Evolutionary conservation across 2,329 filamentous ascomycete genomes (phyloP).

Genomic region (Blastomyces percursus): DNA sequence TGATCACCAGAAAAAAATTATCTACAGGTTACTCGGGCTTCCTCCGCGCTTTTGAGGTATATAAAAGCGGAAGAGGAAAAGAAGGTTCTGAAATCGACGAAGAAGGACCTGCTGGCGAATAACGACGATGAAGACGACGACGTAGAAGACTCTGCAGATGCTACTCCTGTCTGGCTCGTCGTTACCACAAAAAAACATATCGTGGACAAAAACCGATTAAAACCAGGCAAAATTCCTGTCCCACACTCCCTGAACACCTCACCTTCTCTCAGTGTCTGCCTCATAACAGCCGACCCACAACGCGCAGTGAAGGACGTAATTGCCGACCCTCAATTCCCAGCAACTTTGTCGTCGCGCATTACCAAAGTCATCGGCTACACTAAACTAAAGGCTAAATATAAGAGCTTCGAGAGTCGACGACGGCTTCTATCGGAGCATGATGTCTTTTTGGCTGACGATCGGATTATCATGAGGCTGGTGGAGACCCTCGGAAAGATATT

Average conservation of each 20-base stretch:
- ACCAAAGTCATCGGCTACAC: conserved; percentile 67
- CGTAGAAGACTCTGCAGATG: conserved; percentile 33
- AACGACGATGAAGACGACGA: conserved; percentile 37
- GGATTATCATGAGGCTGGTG: conserved; percentile 63
- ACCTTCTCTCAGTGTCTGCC: conserved; percentile 59
- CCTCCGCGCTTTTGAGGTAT: conserved; percentile 47
- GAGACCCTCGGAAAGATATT: conserved; percentile 80
- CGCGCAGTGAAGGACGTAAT: conserved; percentile 84
- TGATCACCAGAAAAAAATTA: conserved; percentile 9
- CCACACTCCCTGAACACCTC: conserved; percentile 65
- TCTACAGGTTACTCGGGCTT: conserved; percentile 46
- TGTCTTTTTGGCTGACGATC: conserved; percentile 84
- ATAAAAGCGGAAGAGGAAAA: conserved; percentile 42
- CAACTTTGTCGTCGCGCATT: conserved; percentile 54
- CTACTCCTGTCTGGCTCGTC: conserved; percentile 49
- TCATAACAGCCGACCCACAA: conserved; percentile 76
- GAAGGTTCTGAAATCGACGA: conserved; percentile 39
- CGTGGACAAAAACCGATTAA: conserved; percentile 63
- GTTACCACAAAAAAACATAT: conserved; percentile 57
- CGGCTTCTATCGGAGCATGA: conserved; percentile 81
- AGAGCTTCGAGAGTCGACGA: conserved; percentile 75
- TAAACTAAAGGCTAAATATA: conserved; percentile 83
- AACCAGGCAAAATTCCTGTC: conserved; percentile 70
- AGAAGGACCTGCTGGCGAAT: conserved; percentile 44
- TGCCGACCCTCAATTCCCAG: conserved; percentile 59